Evolutionary conservation across 2,329 filamentous ascomycete genomes (phyloP), one percentile per base, ranked within the genome.

Genomic region (Botrytis byssoidea): DNA sequence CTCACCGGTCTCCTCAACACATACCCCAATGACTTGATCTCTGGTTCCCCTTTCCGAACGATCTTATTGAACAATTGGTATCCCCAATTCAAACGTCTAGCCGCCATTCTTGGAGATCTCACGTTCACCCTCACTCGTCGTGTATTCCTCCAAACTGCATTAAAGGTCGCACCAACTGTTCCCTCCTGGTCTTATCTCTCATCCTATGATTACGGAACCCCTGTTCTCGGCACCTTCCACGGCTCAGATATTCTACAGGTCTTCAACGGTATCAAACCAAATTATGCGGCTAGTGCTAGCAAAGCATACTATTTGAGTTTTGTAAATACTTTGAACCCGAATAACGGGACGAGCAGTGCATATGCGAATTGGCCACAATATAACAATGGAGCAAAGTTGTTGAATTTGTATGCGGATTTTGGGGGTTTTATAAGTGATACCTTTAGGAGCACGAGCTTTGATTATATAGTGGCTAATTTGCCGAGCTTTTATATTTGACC

Each of bases 191-290:
- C 91, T 0, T 96, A 94, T 82, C 86, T 96, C 1, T 83, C 90
- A 0, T 91, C 89, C 0, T 95, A 95, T 82, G 82, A 91, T 83
- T 89, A 91, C 79, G 90, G 90, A 16, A 91, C 89, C 0, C 91
- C 93, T 0, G 82, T 95, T 66, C 81, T 95, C 0, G 93, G 93
- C 29, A 95, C 92, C 0, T 92, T 93, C 82, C 93, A 96, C 81
- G 91, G 83, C 22, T 89, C 87, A 1, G 93, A 95, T 77, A 77
- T 95, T 1, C 77, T 93, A 5, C 88, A 92, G 79, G 87, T 92
- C 0, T 93, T 93, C 76, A 73, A 77, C 48, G 79, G 77, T 1
- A 73, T 78, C n/a, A 86, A 73, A 0, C 77, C 78, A 20, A 74
- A 77, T 14, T 74, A 75, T 20, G 94, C 90, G 79, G 87, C 87